These are phyloP conservation scores for Xylariaceae sp. DNA, from an alignment of 2,329 filamentous ascomycete species.

Conservation along the genomic window DNA sequence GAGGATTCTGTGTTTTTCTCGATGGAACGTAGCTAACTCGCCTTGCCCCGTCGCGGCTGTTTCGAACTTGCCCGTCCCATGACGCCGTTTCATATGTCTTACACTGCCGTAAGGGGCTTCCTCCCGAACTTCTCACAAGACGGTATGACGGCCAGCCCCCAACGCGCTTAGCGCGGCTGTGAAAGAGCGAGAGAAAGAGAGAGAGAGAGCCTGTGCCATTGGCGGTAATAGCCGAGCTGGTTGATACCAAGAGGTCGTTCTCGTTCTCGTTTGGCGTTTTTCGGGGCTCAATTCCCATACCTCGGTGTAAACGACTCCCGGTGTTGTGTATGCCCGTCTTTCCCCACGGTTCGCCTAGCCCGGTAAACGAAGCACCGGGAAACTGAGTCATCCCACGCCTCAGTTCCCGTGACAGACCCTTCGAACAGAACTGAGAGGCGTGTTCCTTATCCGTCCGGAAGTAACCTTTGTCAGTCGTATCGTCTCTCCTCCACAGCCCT, in stretches of 20 bases:
- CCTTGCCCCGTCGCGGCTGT: slow-evolving; percentile 15
- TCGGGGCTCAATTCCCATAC: not conserved
- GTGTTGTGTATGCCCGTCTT: not conserved
- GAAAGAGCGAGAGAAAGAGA: slow-evolving; percentile 3
- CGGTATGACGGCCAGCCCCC: slow-evolving; percentile 15
- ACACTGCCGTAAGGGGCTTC: slow-evolving; percentile 15
- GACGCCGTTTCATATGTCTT: slow-evolving; percentile 9
- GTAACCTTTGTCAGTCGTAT: not conserved
- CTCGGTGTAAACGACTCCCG: slow-evolving; percentile 10
- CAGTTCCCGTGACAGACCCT: not conserved
- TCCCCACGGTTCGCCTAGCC: not conserved
- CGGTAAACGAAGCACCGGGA: not conserved
- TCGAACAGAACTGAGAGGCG: not conserved
- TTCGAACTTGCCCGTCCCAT: slow-evolving; percentile 3
- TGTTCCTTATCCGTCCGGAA: not conserved
- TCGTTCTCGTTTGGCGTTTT: not conserved
- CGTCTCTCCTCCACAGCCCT: not conserved
- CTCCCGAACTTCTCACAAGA: slow-evolving; percentile 9
- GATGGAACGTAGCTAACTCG: slow-evolving; percentile 19
- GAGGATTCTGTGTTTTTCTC: not conserved
- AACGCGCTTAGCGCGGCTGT: slow-evolving; percentile 25
- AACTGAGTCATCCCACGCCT: slow-evolving; percentile 3
- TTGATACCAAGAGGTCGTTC: not conserved
- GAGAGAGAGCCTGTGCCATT: not conserved
- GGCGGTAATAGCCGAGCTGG: slow-evolving; percentile 10